phyloP scores from a whole-genome alignment of 371 early-diverging fungal genomes.

The Nematocida major region DNA sequence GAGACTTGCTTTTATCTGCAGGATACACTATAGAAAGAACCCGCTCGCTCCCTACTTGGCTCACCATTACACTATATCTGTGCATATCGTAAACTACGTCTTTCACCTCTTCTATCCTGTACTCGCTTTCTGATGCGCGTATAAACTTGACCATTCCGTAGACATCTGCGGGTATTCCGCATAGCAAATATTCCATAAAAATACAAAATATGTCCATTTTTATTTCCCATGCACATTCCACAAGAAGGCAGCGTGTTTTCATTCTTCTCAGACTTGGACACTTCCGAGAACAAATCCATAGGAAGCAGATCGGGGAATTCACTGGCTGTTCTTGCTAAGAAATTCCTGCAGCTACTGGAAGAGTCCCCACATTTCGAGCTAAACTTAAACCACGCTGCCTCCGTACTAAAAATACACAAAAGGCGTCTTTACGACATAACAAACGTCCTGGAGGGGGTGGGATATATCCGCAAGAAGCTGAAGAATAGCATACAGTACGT shows the following conservation, averaged over 20 bases:
- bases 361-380: slow-evolving; percentile 68
- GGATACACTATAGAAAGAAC: slow-evolving; percentile 7
- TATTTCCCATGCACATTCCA: slow-evolving; percentile 29
- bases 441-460: slow-evolving; percentile 74
- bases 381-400: slow-evolving; percentile 71
- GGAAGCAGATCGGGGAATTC: slow-evolving; percentile 66
- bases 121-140: neutral
- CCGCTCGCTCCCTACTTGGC: neutral
- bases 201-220: slow-evolving; percentile 16
- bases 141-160: slow-evolving; percentile 10
- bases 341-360: slow-evolving; percentile 69
- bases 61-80: neutral
- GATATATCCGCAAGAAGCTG: slow-evolving; percentile 71
- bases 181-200: slow-evolving; percentile 44
- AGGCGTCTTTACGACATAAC: slow-evolving; percentile 78
- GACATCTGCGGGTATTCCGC: neutral
- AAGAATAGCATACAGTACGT: slow-evolving; percentile 75
- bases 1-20: slow-evolving; percentile 37
- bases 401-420: slow-evolving; percentile 70
- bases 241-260: slow-evolving; percentile 46
- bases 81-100: neutral
- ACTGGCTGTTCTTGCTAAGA: slow-evolving; percentile 71
- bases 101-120: neutral
- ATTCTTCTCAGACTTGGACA: slow-evolving; percentile 47
- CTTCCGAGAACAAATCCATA: slow-evolving; percentile 22